Evolutionary conservation across 371 early-diverging fungal genomes (phyloP).

Genomic region (Parasitella parasitica): DNA sequence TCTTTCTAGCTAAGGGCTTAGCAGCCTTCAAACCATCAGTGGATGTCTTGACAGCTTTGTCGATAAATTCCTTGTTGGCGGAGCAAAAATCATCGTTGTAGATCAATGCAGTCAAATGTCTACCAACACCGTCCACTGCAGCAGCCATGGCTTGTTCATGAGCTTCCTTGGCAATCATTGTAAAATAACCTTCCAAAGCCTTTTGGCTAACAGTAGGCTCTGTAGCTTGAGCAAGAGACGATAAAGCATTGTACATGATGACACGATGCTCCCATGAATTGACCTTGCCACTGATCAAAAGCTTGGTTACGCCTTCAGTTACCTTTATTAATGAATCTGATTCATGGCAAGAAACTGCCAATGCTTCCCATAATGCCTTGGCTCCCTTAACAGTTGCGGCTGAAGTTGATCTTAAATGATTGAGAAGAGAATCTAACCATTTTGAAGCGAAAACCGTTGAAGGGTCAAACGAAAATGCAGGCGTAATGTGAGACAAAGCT

Average conservation of each 20-base stretch:
- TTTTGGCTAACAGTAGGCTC: slow-evolving; percentile 61
- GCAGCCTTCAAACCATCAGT: slow-evolving; percentile 57
- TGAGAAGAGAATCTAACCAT: slow-evolving; percentile 65
- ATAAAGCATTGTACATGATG: slow-evolving; percentile 57
- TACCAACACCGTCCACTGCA: slow-evolving; percentile 63
- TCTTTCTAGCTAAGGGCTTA: slow-evolving; percentile 60
- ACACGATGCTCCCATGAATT: slow-evolving; percentile 68
- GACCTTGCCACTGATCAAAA: slow-evolving; percentile 58
- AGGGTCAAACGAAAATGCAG: slow-evolving; percentile 62
- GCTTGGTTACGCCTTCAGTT: slow-evolving; percentile 58
- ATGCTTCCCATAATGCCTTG: slow-evolving; percentile 55
- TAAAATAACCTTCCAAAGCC: slow-evolving; percentile 59
- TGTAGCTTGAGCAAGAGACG: slow-evolving; percentile 46
- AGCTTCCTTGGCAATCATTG: slow-evolving; percentile 76
- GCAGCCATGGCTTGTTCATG: slow-evolving; percentile 69
- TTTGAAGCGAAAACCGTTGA: slow-evolving; percentile 61
- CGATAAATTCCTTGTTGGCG: slow-evolving; percentile 33
- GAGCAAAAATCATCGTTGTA: slow-evolving; percentile 49
- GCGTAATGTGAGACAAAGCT: slow-evolving; percentile 53
- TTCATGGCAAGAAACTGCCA: slow-evolving; percentile 51
- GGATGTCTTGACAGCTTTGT: slow-evolving; percentile 47
- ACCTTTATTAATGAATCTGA: slow-evolving; percentile 55
- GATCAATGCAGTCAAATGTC: slow-evolving; percentile 60
- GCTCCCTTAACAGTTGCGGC: slow-evolving; percentile 59
- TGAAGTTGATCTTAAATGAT: slow-evolving; percentile 70